phyloP scores from a whole-genome alignment of 352 stramenopile species.

The Phytophthora ramorum region DNA sequence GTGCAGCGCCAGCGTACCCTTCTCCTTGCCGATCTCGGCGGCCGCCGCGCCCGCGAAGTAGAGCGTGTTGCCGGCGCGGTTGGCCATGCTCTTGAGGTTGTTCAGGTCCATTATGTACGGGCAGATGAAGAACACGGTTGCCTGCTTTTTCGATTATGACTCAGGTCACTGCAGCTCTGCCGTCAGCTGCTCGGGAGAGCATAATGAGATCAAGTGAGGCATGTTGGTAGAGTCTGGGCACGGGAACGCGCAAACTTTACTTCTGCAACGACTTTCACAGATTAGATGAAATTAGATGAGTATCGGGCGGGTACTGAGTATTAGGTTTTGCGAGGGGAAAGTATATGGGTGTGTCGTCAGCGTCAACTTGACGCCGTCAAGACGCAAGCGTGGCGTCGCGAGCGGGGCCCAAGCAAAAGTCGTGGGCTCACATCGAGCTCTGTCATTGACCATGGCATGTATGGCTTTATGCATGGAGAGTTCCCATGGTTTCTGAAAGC shows the following conservation, averaged over 20 bases:
- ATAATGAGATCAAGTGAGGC: slow-evolving; percentile 19
- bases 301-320: too few relatives aligned
- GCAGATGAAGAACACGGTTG: neutral
- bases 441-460: neutral
- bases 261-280: too few relatives aligned
- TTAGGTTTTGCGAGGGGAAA: neutral
- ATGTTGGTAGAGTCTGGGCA: slow-evolving; percentile 10
- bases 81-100: slow-evolving; percentile 77
- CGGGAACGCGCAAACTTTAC: slow-evolving; percentile 5
- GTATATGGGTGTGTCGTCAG: neutral
- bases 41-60: slow-evolving; percentile 65
- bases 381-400: slow-evolving; percentile 25
- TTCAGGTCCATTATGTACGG: slow-evolving; percentile 52
- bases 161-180: slow-evolving; percentile 18
- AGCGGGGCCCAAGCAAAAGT: neutral
- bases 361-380: slow-evolving; percentile 2
- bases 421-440: slow-evolving; percentile 5
- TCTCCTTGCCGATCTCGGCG: slow-evolving; percentile 62
- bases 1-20: slow-evolving; percentile 57
- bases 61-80: slow-evolving; percentile 77
- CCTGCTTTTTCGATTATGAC: slow-evolving; percentile 36
- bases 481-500: slow-evolving; percentile 17
- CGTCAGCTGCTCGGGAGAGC: neutral
- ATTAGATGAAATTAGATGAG: too few relatives aligned
- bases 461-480: slow-evolving; percentile 1